Evolutionary conservation across 2,329 filamentous ascomycete species (phyloP).

Genomic region (Colletotrichum lentis): DNA sequence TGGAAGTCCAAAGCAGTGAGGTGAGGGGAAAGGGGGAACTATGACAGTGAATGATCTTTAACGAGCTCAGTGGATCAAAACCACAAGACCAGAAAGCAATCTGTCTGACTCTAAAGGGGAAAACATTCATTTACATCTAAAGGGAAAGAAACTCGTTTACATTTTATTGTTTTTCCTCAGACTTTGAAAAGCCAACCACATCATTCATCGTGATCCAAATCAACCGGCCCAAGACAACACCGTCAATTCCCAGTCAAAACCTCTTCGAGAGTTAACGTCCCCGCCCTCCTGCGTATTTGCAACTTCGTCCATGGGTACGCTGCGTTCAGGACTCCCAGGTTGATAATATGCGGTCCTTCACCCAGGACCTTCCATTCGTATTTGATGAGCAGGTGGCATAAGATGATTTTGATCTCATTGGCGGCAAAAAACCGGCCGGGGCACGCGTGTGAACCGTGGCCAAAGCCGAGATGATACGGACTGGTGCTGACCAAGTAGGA

Average conservation of each 20-base stretch:
- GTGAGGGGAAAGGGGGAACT: too few relatives aligned
- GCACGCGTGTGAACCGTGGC: slow-evolving; percentile 52
- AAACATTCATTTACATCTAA: too few relatives aligned
- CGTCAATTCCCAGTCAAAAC: not conserved
- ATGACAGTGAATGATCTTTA: too few relatives aligned
- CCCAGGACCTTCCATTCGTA: slow-evolving; percentile 40
- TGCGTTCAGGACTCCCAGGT: not conserved
- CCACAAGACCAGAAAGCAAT: too few relatives aligned
- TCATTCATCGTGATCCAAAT: too few relatives aligned
- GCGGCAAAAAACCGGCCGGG: slow-evolving; percentile 54
- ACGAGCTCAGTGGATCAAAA: too few relatives aligned
- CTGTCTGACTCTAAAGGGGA: too few relatives aligned
- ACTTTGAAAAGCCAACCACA: too few relatives aligned
- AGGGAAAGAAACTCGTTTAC: too few relatives aligned
- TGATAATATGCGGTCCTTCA: not conserved
- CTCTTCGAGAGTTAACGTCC: not conserved
- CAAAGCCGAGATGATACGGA: slow-evolving; percentile 47
- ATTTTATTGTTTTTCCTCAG: too few relatives aligned
- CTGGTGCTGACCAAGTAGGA: slow-evolving; percentile 48
- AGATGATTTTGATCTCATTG: slow-evolving; percentile 50
- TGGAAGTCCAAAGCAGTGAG: too few relatives aligned
- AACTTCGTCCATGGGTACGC: not conserved
- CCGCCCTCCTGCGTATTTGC: not conserved
- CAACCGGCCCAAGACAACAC: not conserved
- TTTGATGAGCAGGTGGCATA: slow-evolving; percentile 43